Evolutionary conservation across 257 asterid genomes (phyloP).

Genomic region (Ocimum tenuiflorum): DNA sequence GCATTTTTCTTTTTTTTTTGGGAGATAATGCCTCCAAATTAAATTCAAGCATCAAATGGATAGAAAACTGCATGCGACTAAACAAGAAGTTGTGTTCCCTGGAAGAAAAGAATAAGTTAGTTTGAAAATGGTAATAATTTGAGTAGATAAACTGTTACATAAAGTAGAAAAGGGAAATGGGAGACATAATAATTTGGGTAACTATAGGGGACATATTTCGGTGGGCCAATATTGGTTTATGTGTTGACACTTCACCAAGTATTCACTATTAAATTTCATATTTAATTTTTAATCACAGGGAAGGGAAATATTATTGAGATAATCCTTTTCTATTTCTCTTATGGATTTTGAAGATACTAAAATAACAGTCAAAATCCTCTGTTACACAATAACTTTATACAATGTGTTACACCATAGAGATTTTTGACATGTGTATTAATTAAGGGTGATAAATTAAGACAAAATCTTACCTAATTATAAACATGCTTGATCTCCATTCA

Average conservation of each 20-base stretch:
- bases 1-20: too few species aligned
- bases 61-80: not conserved
- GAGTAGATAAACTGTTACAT: not conserved
- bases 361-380: too few species aligned
- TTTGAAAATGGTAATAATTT: not conserved
- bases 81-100: not conserved
- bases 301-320: not conserved
- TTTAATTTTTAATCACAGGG: not conserved
- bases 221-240: slow-evolving; percentile 17
- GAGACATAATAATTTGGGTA: slow-evolving; percentile 23
- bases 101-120: not conserved
- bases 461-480: too few species aligned
- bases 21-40: too few species aligned
- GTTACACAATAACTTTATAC: too few species aligned
- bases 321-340: too few species aligned
- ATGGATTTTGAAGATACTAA: too few species aligned
- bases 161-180: not conserved
- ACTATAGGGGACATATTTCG: slow-evolving; percentile 17
- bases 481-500: too few species aligned
- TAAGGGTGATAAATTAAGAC: too few species aligned
- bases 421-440: too few species aligned
- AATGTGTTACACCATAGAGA: too few species aligned
- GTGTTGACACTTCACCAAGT: slow-evolving; percentile 17
- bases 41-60: not conserved
- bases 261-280: not conserved